Evolutionary conservation across 1,284 basidiomycete genomes (phyloP), one percentile per base, ranked within the genome.

Genomic region (Cerrena zonata): DNA sequence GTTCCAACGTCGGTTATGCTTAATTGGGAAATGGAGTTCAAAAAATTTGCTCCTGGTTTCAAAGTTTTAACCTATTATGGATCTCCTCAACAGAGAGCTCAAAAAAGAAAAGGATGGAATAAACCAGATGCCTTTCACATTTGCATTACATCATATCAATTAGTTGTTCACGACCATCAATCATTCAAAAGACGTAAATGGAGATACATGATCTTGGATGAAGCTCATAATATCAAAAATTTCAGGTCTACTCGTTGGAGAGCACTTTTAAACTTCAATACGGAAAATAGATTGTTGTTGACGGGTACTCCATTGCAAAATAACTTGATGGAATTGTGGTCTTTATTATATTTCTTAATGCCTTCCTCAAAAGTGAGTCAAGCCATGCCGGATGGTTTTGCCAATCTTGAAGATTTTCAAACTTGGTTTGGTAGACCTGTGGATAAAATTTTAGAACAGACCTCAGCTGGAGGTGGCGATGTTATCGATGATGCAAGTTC

Each of bases 1-100:
- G 94, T 95, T 12, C 93, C 94, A 1, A 97, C 94, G 1, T 93
- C 90, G 54, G 94, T 97, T 51, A 80, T 98, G 56, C 77, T 97
- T 52, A 97, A 98, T 65, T 98, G 94, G 94, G 94, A 96, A 67
- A 95, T 97, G 89, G 94, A 97, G 67, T 97, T 97, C 76, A 96
- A 97, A 69, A 96, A 96, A 69, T 97, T 97, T 65, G 74, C 96
- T 2, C 94, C 94, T 0, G 94, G 94, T 1, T 94, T 97, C 77
- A 89, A 84, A 60, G 84, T 91, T 50, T 74, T 98, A 30, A 90
- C 90, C 52, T 98, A 97, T 70, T 94, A 96, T 62, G 94, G 94
- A 25, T 84, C 78, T 44, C 87, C 89, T 51, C 93, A 92, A 68
- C 90, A 94, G 53, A 86, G 94, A 47, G 94, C 94, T 66, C 93